A percentile compares a stretch with the other conserved stretches of the same genome.
Conservation (phyloP, 2,329 filamentous ascomycete genomes). For the Huntiella moniliformis region DNA sequence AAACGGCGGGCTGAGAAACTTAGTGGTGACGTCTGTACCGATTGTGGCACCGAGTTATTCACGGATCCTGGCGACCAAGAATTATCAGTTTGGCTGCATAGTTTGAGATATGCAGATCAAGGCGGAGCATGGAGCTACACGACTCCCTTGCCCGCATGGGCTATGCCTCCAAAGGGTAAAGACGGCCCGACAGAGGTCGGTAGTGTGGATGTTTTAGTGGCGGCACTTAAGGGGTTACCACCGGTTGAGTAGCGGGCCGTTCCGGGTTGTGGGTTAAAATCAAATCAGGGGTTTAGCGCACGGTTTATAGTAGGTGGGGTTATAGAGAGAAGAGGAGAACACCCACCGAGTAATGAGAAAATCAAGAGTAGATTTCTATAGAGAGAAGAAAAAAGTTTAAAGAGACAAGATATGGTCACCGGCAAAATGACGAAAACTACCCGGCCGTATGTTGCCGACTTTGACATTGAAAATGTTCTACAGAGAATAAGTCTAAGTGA, state of each 20-base stretch:
- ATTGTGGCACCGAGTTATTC: slow-evolving; percentile 78
- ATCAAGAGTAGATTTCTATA: no score
- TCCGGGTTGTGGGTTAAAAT: no score
- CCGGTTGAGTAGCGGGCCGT: slow-evolving; percentile 3
- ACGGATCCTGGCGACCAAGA: slow-evolving; percentile 83
- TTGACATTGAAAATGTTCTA: slow-evolving; percentile 42
- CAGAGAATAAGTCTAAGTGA: slow-evolving; percentile 51
- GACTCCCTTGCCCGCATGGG: slow-evolving; percentile 73
- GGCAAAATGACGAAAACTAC: no score
- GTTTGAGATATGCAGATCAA: slow-evolving; percentile 69
- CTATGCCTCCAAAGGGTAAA: slow-evolving; percentile 55
- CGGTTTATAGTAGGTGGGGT: no score
- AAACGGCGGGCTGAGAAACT: slow-evolving; percentile 84
- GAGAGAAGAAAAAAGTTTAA: no score
- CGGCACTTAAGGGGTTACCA: slow-evolving; percentile 30
- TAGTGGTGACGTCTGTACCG: slow-evolving; percentile 62
- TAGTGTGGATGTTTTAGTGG: slow-evolving; percentile 38
- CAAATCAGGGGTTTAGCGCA: no score
- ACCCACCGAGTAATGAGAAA: no score
- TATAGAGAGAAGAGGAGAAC: no score
- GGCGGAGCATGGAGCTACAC: slow-evolving; percentile 73
- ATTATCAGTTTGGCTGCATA: slow-evolving; percentile 84
- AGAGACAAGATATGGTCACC: no score
- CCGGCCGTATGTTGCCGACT: slow-evolving; percentile 24
- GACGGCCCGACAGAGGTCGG: slow-evolving; percentile 53